These are phyloP conservation scores for Polygonum aviculare DNA, from an alignment of 148 eudicot genomes.

Conservation along the genomic window DNA sequence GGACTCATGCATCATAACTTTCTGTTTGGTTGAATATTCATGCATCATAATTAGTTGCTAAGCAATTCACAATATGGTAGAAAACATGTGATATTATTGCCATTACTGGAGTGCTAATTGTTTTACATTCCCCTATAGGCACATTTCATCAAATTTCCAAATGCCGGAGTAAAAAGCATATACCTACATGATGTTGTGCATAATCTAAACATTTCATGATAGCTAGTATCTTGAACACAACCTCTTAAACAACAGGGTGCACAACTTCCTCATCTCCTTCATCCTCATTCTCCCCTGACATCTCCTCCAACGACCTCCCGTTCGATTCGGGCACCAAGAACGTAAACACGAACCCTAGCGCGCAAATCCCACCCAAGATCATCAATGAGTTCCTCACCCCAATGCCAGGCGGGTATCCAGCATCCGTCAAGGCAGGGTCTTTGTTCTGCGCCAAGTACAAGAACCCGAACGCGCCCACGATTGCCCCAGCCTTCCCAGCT, in stretches of 20 bases:
- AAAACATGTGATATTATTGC: too few species aligned
- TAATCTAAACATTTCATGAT: not conserved
- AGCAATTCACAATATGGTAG: too few species aligned
- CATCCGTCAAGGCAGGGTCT: constrained; percentile 34
- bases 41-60: too few species aligned
- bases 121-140: too few species aligned
- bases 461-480: constrained; percentile 73
- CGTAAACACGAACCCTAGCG: constrained; percentile 47
- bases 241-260: not conserved
- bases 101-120: too few species aligned
- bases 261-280: constrained; percentile 11
- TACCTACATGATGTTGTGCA: not conserved
- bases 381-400: constrained; percentile 56
- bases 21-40: too few species aligned
- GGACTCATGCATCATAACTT: too few species aligned
- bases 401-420: constrained; percentile 65
- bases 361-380: constrained; percentile 44
- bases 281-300: constrained; percentile 57
- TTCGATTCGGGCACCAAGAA: constrained; percentile 77
- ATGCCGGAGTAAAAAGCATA: not conserved
- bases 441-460: constrained; percentile 49
- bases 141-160: too few species aligned
- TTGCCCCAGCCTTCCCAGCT: constrained; percentile 83
- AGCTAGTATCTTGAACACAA: not conserved
- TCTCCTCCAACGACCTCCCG: constrained; percentile 72